Conservation (phyloP, 148 eudicot genomes). For the Limonium bicolor region DNA sequence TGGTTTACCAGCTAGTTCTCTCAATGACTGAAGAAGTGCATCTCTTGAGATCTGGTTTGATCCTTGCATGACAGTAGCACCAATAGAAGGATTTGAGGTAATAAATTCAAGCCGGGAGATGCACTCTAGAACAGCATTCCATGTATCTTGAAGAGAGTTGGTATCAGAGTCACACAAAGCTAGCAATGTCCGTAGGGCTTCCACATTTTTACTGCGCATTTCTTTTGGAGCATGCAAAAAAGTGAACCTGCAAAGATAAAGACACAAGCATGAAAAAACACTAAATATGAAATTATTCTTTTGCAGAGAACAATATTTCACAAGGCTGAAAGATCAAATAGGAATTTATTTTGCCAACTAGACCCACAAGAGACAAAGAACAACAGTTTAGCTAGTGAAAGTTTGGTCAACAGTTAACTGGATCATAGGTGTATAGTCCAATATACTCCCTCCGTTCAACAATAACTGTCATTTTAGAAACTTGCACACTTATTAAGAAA, state of each 20-base stretch:
- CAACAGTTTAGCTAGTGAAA: too few species aligned
- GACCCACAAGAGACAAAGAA: too few species aligned
- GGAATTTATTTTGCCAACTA: too few species aligned
- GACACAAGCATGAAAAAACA: conserved; percentile 4
- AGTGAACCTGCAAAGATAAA: conserved; percentile 42
- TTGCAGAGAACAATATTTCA: too few species aligned
- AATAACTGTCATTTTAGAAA: too few species aligned
- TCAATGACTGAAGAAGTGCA: conserved; percentile 71
- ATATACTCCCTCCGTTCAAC: too few species aligned
- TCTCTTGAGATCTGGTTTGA: conserved; percentile 95
- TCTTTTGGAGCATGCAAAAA: conserved; percentile 98
- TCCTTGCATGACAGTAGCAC: conserved; percentile 84
- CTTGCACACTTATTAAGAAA: too few species aligned
- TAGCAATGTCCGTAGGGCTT: conserved; percentile 78
- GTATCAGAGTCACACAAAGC: conserved; percentile 64
- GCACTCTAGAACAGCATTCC: conserved; percentile 93
- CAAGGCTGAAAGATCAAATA: too few species aligned
- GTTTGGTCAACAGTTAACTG: too few species aligned
- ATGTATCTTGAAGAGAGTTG: conserved; percentile 83
- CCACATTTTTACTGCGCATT: conserved; percentile 95
- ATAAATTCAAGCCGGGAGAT: conserved; percentile 86
- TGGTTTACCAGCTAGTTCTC: conserved; percentile 86
- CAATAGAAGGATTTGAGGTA: conserved; percentile 60
- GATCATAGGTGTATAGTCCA: too few species aligned
- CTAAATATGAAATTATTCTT: neutral